These are phyloP conservation scores for Podospora pseudocomata DNA, from an alignment of 495 filamentous ascomycete genomes.

Conservation along the genomic window DNA sequence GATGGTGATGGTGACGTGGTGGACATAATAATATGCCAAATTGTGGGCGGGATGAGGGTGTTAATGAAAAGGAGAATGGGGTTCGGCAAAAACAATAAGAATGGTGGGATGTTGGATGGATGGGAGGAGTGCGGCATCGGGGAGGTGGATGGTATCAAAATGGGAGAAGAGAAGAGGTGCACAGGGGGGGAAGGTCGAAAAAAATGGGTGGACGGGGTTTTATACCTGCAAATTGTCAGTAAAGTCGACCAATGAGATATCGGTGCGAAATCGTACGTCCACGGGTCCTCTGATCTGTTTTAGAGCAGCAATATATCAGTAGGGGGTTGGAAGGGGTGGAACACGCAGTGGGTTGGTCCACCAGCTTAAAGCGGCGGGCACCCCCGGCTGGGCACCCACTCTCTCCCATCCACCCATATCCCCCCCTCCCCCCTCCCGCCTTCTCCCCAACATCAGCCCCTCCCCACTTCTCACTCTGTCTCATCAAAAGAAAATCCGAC, in stretches of 20 bases:
- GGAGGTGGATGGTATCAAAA: background rate
- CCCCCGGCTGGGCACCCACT: background rate
- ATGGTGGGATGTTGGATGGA: background rate
- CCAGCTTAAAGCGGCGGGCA: background rate
- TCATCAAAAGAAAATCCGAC: background rate
- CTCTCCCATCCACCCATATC: background rate
- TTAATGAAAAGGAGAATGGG: constrained; percentile 3
- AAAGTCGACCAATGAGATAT: background rate
- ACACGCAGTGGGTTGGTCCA: background rate
- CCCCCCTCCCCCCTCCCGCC: too few species aligned
- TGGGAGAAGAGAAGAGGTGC: background rate
- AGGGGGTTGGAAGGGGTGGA: background rate
- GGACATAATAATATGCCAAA: constrained; percentile 1
- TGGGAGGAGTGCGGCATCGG: background rate
- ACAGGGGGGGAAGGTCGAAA: background rate
- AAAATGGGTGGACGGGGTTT: background rate
- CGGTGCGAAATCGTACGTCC: background rate
- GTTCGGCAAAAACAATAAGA: background rate
- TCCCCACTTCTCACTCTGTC: background rate
- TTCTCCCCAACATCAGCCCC: background rate
- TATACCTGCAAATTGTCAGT: background rate
- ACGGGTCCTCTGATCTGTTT: background rate
- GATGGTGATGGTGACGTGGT: background rate
- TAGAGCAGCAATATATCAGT: background rate
- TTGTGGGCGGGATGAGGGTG: background rate